Evolutionary conservation across 140 eudicot species (phyloP).

Genomic region (Anethum foeniculum): DNA sequence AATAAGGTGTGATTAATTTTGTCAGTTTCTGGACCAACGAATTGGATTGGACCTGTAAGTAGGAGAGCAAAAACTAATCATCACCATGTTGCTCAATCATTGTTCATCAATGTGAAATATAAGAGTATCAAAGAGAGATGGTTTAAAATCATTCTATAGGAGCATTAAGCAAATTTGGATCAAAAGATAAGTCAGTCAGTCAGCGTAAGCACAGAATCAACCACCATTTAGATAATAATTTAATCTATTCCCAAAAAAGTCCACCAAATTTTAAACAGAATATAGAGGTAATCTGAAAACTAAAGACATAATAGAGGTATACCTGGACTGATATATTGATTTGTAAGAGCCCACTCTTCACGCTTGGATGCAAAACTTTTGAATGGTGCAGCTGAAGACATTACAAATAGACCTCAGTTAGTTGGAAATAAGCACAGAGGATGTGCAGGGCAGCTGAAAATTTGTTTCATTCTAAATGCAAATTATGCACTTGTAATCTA

Average conservation of each 20-base stretch:
- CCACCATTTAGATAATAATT: not conserved
- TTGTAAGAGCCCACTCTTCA: conserved; percentile 84
- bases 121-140: no score
- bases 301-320: not conserved
- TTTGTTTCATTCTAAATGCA: not conserved
- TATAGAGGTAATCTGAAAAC: not conserved
- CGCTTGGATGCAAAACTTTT: conserved; percentile 71
- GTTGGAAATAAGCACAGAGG: not conserved
- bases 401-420: not conserved
- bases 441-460: not conserved
- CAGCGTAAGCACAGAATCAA: not conserved
- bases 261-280: not conserved
- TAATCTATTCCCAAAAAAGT: no score
- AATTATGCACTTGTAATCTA: not conserved
- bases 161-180: no score
- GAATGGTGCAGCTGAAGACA: conserved; percentile 74
- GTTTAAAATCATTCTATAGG: no score
- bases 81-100: not conserved
- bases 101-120: not conserved
- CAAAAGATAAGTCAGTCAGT: no score
- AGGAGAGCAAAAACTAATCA: not conserved
- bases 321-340: conserved; percentile 83
- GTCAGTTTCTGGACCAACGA: conserved; percentile 60
- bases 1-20: conserved; percentile 56
- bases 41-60: conserved; percentile 80